These are phyloP conservation scores for Macrolepiota dolichaula DNA, from an alignment of 768 basidiomycete genomes.

Conservation along the genomic window DNA sequence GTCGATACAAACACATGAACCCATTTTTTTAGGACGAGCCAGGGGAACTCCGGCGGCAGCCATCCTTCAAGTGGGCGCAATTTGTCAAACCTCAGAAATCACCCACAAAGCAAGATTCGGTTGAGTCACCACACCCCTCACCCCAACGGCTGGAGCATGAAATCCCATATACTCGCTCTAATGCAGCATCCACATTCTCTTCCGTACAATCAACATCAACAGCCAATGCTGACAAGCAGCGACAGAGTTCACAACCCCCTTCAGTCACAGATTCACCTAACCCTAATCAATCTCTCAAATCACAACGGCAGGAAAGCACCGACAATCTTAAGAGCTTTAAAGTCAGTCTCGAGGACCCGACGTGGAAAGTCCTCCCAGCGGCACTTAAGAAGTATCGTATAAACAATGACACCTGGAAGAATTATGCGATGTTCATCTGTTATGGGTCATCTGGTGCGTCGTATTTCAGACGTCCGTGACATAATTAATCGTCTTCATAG, in stretches of 20 bases:
- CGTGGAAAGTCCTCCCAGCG: slow-evolving; percentile 97
- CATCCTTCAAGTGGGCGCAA: slow-evolving; percentile 87
- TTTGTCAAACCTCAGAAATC: slow-evolving; percentile 76
- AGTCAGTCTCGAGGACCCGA: slow-evolving; percentile 96
- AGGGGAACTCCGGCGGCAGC: slow-evolving; percentile 60
- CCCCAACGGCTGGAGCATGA: slow-evolving; percentile 80
- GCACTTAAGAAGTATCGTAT: slow-evolving; percentile 99
- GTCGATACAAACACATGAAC: slow-evolving; percentile 11
- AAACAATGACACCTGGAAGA: slow-evolving; percentile 97
- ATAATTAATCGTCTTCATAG: slow-evolving; percentile 26
- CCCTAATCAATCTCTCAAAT: slow-evolving; percentile 38
- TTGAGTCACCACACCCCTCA: slow-evolving; percentile 78
- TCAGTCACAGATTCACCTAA: slow-evolving; percentile 26
- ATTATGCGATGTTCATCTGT: slow-evolving; percentile 99
- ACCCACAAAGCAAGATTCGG: slow-evolving; percentile 67
- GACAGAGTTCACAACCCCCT: slow-evolving; percentile 16
- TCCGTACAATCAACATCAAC: slow-evolving; percentile 16
- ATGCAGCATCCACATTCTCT: slow-evolving; percentile 24
- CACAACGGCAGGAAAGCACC: slow-evolving; percentile 61
- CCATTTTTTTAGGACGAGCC: slow-evolving; percentile 29
- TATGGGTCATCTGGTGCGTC: slow-evolving; percentile 84
- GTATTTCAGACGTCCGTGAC: slow-evolving; percentile 1
- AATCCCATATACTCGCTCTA: slow-evolving; percentile 35
- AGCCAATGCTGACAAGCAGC: slow-evolving; percentile 29
- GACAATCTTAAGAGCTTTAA: slow-evolving; percentile 92